Evolutionary conservation across 306 rosid genomes (phyloP), one percentile per base, ranked within the genome.

Genomic region (Trifolium fragiferum): DNA sequence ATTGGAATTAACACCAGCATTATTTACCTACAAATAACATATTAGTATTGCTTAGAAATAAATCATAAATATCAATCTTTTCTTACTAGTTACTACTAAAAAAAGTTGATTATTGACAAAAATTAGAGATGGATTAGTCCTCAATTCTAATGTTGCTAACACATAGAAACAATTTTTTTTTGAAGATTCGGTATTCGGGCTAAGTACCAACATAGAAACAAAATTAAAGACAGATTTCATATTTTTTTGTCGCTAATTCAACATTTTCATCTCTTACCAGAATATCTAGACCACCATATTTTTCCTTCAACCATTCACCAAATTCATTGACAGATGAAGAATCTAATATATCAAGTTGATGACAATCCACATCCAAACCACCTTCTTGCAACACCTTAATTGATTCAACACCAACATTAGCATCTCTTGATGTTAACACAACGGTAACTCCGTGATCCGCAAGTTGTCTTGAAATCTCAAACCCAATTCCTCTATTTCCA

Each of bases 401-500:
- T 5, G 98, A 93, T 86, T 93, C 98, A 66, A 86, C 68, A 70
- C 98, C 98, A 74, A 88, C 97, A 72, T 75, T 75, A 33, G 37
- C 81, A 62, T 91, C 96, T 82, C 98, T 89, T 57, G 98, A 91
- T 37, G 98, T 93, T 46, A 93, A 53, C 25, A 91, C 21, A 23
- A 93, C 96, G 4, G 90, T 89, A 38, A 93, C 79, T 62, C 97
- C 97, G 74, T 91, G 94, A 58, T 69, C 87, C 5, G 92, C 92
- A 27, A 93, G 90, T 72, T 89, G 98, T 55, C 92, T 87, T 2
- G 90, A 82, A 46, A 88, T 86, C 81, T 93, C 98, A 78, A 93
- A 93, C 62, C 98, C 98, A 62, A 93, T 93, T 66, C 98, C 97
- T 82, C 98, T 84, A 50, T 89, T 93, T 32, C 96, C 94, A 72